Evolutionary conservation across 768 basidiomycete genomes (phyloP), one percentile per base, ranked within the genome.

Genomic region (Auricularia cornea): DNA sequence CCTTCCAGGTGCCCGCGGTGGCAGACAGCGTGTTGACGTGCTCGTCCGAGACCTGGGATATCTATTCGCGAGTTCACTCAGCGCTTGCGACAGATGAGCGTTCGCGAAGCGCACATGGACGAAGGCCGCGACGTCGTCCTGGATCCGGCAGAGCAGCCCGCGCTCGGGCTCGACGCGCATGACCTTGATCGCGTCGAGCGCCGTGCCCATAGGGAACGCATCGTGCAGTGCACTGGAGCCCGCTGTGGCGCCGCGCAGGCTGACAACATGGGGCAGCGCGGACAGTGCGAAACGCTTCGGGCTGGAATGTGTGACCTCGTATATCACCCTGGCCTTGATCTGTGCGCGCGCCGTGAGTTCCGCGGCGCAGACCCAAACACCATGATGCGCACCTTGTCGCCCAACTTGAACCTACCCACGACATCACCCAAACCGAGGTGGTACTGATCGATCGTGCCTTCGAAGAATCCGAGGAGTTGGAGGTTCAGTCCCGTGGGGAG

Each of bases 21-120:
- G 75, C 64, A 4, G 89, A 84, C 28, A 97, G 77, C n/a, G 86
- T 81, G 18, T 89, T 83, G n/a, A 94, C 78, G 71, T 93, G 93
- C 56, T 94, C 91, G 71, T 98, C 94, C 10, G 93, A 90, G 56
- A 89, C 80, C 72, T 97, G 93, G 12, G 96, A 97, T 69, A 99
- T 97, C 94, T 98, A 68, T 16, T 59, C 23, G 31, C 62, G 16
- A 54, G 33, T 26, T 60, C 59, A 60, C n/a, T n/a, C 3, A 4
- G 38, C 29, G 48, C 16, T 64, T 26, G 33, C 38, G 35, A 59
- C 52, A 60, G 12, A 51, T 18, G 40, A 32, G 26, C 28, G 62
- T 59, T 63, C 23, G 51, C n/a, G 51, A 18, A 31, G 76, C 90
- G 71, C 65, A 97, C 95, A 75, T 98, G 95, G 41, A 91, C 83